Conservation (phyloP, 2,329 filamentous ascomycete species). For the Chalaropsis thielavioides region DNA sequence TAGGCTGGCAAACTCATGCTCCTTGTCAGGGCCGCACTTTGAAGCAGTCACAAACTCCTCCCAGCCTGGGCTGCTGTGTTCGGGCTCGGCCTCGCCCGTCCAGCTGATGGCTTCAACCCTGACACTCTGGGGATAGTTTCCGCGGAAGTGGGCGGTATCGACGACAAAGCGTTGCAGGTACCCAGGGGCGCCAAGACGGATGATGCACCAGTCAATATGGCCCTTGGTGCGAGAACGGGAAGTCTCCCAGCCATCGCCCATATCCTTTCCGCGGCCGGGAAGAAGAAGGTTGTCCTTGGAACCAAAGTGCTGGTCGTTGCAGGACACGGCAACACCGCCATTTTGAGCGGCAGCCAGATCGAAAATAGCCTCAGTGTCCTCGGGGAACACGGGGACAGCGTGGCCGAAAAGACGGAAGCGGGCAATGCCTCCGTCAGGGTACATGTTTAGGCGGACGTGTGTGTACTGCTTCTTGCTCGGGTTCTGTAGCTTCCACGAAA, state of each 20-base stretch:
- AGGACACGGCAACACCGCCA: slow-evolving; percentile 59
- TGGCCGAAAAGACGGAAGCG: slow-evolving; percentile 64
- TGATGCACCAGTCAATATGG: slow-evolving; percentile 70
- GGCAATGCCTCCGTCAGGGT: slow-evolving; percentile 71
- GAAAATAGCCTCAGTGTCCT: slow-evolving; percentile 48
- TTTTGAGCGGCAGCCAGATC: slow-evolving; percentile 68
- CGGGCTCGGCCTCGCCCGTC: slow-evolving; percentile 39
- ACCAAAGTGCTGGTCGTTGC: slow-evolving; percentile 75
- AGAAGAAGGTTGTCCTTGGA: slow-evolving; percentile 68
- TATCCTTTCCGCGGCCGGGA: slow-evolving; percentile 64
- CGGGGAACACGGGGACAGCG: slow-evolving; percentile 61
- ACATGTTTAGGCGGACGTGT: slow-evolving; percentile 71
- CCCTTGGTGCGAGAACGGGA: slow-evolving; percentile 54
- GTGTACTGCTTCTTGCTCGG: slow-evolving; percentile 56
- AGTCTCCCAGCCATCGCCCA: slow-evolving; percentile 84
- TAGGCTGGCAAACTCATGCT: slow-evolving; percentile 49
- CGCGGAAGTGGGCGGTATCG: slow-evolving; percentile 70
- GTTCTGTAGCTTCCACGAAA: slow-evolving; percentile 52
- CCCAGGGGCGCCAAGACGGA: slow-evolving; percentile 54
- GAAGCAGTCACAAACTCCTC: slow-evolving; percentile 48
- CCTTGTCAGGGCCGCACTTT: slow-evolving; percentile 57
- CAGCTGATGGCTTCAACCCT: slow-evolving; percentile 49
- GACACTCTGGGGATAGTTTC: slow-evolving; percentile 69
- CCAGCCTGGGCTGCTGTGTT: slow-evolving; percentile 46
- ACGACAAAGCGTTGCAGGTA: slow-evolving; percentile 53